A percentile compares a stretch with the other conserved stretches of the same genome.
Evolutionary conservation across 1,284 basidiomycete genomes (phyloP).

Genomic region (Cutaneotrichosporon sp.): DNA sequence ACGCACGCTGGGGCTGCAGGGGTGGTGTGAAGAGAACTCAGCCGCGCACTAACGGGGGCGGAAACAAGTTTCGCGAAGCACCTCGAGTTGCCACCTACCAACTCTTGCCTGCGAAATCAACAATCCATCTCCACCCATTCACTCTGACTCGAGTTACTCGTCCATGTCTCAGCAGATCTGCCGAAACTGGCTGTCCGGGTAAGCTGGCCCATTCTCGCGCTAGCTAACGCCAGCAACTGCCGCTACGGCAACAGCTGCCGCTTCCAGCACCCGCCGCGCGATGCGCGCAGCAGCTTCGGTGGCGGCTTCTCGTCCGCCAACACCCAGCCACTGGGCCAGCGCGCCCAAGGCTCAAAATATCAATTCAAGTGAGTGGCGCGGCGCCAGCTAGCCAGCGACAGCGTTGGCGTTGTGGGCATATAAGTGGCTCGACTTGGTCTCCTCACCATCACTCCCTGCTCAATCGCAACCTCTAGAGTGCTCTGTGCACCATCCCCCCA

Average conservation of each 20-base stretch:
- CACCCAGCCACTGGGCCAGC: constrained; percentile 25
- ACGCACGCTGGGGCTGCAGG: no score
- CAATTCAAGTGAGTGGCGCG: constrained; percentile 49
- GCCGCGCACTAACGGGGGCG: no score
- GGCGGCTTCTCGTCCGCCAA: constrained; percentile 21
- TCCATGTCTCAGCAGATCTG: constrained; percentile 14
- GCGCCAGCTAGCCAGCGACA: no score
- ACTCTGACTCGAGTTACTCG: no score
- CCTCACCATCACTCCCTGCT: not conserved
- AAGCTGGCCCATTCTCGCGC: not conserved
- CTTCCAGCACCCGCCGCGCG: constrained; percentile 41
- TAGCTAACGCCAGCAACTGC: constrained; percentile 31
- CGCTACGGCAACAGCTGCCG: constrained; percentile 41
- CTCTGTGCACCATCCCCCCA: no score
- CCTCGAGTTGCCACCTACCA: no score
- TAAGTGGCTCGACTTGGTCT: no score
- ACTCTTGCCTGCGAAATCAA: not conserved
- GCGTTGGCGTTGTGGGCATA: no score
- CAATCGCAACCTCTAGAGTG: not conserved
- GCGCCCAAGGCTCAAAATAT: constrained; percentile 24
- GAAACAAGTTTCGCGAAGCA: no score
- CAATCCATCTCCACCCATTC: not conserved
- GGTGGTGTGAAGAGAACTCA: no score
- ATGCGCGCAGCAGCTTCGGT: constrained; percentile 1
- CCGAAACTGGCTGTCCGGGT: constrained; percentile 23